Base-by-base conservation (phyloP, 768 basidiomycete species). In the Collybia sordida region DNA sequence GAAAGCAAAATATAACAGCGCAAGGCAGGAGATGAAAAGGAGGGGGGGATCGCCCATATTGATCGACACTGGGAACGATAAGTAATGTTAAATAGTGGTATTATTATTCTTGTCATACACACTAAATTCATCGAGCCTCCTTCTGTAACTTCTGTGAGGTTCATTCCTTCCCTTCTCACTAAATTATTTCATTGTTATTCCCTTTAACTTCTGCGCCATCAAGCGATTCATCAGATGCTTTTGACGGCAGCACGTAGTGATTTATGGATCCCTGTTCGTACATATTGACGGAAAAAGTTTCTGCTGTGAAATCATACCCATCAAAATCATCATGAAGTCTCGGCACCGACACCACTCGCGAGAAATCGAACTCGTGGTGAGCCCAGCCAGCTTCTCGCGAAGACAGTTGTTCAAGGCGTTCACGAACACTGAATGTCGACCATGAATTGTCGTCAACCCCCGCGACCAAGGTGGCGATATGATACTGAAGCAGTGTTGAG, bases 111-210 rank as follows among this genome's bases (percentile, higher is more conserved):
- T 70, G 18, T 53, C 75, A 63, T 66, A 15, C 72, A 72, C 36
- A 77, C 58, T 35, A 75, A 50, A 3, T 64, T 73, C 22, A 77
- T 61, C 25, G 77, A 58, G 54, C 77, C 74, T 45, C 77, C 74
- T 50, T 77, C 75, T 18, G 70, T 63, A 2, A 75, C 52, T 24
- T 69, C 67, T 15, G 77, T n/a, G n/a, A n/a, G n/a, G n/a, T n/a
- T n/a, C n/a, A n/a, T n/a, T n/a, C n/a, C n/a, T n/a, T n/a, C n/a
- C n/a, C n/a, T n/a, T n/a, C n/a, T 52, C 4, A 72, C 75, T 53
- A 78, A 67, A 53, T 78, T 75, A 21, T 77, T 62, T 44, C 75
- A 64, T 9, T 53, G 55, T 4, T 62, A 52, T 12, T 61, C 58
- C 22, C 66, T 50, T 14, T 57, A 40, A n/a, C 74, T 60, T 23